Percentiles rank a stretch among this genome's conserved stretches.
Conservation (phyloP, 345 rosid genomes). For the Rhodomyrtus tomentosa region DNA sequence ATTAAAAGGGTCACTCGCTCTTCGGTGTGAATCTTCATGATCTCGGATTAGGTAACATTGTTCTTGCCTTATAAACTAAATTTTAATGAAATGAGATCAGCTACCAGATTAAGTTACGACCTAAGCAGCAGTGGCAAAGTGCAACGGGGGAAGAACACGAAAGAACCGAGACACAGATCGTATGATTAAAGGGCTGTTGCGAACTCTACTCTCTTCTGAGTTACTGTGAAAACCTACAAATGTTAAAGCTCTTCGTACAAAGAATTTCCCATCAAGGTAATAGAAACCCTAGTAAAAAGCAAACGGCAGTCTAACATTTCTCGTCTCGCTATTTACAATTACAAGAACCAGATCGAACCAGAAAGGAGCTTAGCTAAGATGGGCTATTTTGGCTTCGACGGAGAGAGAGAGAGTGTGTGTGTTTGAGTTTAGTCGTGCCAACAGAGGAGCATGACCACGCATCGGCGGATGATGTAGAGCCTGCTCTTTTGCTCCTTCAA, state of each 20-base stretch:
- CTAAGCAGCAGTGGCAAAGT: not conserved
- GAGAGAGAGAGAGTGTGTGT: no score
- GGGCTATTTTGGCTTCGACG: not conserved
- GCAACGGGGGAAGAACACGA: not conserved
- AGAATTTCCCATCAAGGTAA: not conserved
- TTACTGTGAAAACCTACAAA: not conserved
- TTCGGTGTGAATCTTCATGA: not conserved
- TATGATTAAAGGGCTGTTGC: not conserved
- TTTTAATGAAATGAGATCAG: not conserved
- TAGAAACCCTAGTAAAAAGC: not conserved
- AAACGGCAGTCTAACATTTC: not conserved
- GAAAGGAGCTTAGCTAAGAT: not conserved
- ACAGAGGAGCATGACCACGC: constrained; percentile 74
- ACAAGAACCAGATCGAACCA: not conserved
- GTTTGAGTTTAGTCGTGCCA: constrained; percentile 49
- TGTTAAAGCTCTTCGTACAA: not conserved
- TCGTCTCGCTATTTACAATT: constrained; percentile 5
- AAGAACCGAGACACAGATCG: not conserved
- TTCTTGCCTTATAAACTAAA: not conserved
- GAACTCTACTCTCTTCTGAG: not conserved
- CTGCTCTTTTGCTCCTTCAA: constrained; percentile 62
- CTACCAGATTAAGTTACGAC: not conserved
- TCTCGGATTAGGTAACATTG: not conserved
- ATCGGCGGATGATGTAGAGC: constrained; percentile 63
- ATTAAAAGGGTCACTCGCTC: not conserved